Evolutionary conservation across 345 rosid genomes (phyloP).

Genomic region (Linum trigynum): DNA sequence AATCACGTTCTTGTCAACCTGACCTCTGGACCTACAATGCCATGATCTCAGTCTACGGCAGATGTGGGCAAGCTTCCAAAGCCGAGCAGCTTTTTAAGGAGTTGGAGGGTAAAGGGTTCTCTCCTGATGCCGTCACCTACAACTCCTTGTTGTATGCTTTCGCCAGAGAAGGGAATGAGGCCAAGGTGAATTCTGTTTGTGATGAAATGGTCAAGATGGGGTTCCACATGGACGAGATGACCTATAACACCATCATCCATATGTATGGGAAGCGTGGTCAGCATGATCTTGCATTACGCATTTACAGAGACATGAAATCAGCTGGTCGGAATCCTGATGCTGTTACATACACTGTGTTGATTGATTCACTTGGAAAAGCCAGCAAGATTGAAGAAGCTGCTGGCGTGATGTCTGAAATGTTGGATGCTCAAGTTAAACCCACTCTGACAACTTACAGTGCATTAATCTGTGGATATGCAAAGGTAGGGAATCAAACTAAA

Average conservation of each 20-base stretch:
- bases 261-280: constrained; percentile 93
- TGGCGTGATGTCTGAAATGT: constrained; percentile 81
- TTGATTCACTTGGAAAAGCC: constrained; percentile 90
- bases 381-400: constrained; percentile 64
- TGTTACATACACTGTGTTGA: constrained; percentile 75
- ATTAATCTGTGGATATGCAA: constrained; percentile 89
- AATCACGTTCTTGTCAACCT: constrained; percentile 62
- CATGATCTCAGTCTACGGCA: constrained; percentile 82
- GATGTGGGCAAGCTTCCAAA: constrained; percentile 61
- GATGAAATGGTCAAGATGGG: constrained; percentile 73
- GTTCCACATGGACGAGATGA: constrained; percentile 76
- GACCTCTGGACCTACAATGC: constrained; percentile 97
- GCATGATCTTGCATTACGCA: constrained; percentile 59
- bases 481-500: constrained; percentile 70
- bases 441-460: constrained; percentile 86
- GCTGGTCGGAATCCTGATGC: constrained; percentile 72
- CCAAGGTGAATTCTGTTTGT: constrained; percentile 60
- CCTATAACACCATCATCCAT: constrained; percentile 84
- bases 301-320: constrained; percentile 73
- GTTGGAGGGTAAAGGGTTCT: constrained; percentile 65
- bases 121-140: constrained; percentile 80
- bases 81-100: constrained; percentile 69
- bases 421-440: constrained; percentile 71
- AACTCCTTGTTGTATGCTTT: constrained; percentile 91
- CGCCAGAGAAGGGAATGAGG: constrained; percentile 73